Conservation (phyloP, 1,139 yeast species). For the Geotrichum aggregatum region DNA sequence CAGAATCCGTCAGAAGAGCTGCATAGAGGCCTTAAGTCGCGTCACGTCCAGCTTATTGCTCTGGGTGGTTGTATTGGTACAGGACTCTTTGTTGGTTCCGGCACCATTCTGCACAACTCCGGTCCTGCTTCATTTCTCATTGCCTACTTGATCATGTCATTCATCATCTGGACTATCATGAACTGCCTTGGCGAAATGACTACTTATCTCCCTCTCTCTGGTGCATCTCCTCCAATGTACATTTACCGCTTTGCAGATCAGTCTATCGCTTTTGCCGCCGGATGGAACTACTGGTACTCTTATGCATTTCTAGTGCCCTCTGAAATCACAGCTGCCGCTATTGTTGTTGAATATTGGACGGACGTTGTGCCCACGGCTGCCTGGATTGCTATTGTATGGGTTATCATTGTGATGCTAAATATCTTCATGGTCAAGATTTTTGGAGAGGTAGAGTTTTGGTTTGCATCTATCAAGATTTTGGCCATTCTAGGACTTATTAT, state of each 20-base stretch:
- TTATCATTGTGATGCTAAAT: constrained; percentile 48
- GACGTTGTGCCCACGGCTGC: constrained; percentile 63
- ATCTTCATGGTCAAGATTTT: constrained; percentile 61
- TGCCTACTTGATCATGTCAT: constrained; percentile 52
- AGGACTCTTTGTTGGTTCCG: constrained; percentile 66
- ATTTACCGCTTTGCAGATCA: constrained; percentile 45
- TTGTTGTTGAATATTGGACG: constrained; percentile 73
- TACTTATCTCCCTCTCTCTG: constrained; percentile 48
- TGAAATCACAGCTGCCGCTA: constrained; percentile 76
- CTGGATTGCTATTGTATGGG: constrained; percentile 73
- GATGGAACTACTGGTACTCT: constrained; percentile 81
- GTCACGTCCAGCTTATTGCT: constrained; percentile 79
- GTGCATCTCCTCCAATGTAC: constrained; percentile 33
- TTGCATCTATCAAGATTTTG: constrained; percentile 62
- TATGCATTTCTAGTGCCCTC: constrained; percentile 72
- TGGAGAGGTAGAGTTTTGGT: constrained; percentile 68
- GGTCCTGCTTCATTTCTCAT: constrained; percentile 66
- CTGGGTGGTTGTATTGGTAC: constrained; percentile 88
- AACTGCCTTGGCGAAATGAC: constrained; percentile 61
- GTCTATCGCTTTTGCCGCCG: constrained; percentile 70
- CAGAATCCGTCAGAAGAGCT: constrained; percentile 25
- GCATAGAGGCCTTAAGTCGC: constrained; percentile 46
- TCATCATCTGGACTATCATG: constrained; percentile 54
- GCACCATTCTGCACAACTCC: constrained; percentile 51
- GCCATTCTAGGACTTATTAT: constrained; percentile 69